Conservation (phyloP, 2,329 filamentous ascomycete species). For the Sporothrix euskadiensis region DNA sequence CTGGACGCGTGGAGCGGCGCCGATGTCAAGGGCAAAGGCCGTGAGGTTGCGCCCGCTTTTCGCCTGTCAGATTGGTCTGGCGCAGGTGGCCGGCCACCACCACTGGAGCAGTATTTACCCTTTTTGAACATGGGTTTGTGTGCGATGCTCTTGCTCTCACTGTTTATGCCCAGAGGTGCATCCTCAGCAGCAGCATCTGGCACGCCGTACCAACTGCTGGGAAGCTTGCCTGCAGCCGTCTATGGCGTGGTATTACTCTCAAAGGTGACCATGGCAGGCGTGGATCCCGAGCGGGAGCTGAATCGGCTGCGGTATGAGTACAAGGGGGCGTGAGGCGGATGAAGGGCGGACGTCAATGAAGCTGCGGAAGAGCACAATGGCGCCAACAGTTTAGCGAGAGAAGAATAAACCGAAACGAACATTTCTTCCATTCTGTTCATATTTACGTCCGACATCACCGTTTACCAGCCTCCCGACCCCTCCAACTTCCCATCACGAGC, state of each 20-base stretch:
- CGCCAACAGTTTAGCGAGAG: neutral
- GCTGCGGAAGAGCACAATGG: neutral
- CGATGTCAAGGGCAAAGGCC: slow-evolving; percentile 34
- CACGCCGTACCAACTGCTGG: slow-evolving; percentile 42
- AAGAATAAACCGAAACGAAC: neutral
- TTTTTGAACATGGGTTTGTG: slow-evolving; percentile 62
- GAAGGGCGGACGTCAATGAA: neutral
- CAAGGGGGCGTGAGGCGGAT: slow-evolving; percentile 58
- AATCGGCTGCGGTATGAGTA: slow-evolving; percentile 63
- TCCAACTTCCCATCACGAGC: neutral
- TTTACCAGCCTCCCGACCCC: neutral
- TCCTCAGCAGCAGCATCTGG: slow-evolving; percentile 35
- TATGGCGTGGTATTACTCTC: slow-evolving; percentile 62
- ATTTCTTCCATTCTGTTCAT: neutral
- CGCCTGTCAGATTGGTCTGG: neutral
- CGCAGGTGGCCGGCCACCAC: slow-evolving; percentile 34
- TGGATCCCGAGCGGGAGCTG: slow-evolving; percentile 68
- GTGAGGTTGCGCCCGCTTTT: neutral
- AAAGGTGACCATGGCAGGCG: slow-evolving; percentile 65
- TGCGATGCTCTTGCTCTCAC: slow-evolving; percentile 50
- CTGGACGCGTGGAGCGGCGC: slow-evolving; percentile 50
- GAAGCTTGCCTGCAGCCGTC: slow-evolving; percentile 57
- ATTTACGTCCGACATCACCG: neutral
- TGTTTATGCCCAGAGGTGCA: slow-evolving; percentile 39
- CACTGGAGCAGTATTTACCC: slow-evolving; percentile 61